Evolutionary conservation across 176 grass and related monocot species (phyloP).

Genomic region (Carex kokanica): DNA sequence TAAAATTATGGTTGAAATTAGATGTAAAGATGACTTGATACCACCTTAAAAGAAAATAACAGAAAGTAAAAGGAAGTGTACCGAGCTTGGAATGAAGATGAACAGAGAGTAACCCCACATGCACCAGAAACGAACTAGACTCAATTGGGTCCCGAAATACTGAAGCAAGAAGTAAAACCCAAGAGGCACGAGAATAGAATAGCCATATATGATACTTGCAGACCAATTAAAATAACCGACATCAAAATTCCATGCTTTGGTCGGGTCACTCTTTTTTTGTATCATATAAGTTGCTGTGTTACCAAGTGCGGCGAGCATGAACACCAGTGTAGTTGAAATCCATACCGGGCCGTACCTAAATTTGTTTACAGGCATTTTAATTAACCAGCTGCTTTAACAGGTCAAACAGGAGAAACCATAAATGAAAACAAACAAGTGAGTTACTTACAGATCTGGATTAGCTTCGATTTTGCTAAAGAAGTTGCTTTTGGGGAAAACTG

Average conservation of each 20-base stretch:
- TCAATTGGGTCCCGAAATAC: slow-evolving; percentile 73
- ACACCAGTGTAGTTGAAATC: slow-evolving; percentile 87
- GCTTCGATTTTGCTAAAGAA: slow-evolving; percentile 85
- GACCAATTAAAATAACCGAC: slow-evolving; percentile 86
- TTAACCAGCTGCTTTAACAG: background rate
- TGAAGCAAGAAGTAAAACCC: slow-evolving; percentile 85
- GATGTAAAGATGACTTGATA: background rate
- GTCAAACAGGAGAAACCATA: slow-evolving; percentile 11
- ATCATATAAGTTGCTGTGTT: slow-evolving; percentile 83
- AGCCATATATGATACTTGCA: slow-evolving; percentile 89
- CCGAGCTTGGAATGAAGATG: slow-evolving; percentile 83
- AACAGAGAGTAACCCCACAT: slow-evolving; percentile 97
- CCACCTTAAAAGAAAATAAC: slow-evolving; percentile 13
- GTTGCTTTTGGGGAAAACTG: slow-evolving; percentile 72
- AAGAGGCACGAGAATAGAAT: slow-evolving; percentile 60
- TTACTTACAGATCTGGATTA: slow-evolving; percentile 94
- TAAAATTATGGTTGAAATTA: background rate
- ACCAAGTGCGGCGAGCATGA: slow-evolving; percentile 74
- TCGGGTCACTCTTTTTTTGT: slow-evolving; percentile 54
- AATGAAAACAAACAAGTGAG: background rate
- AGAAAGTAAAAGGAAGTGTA: slow-evolving; percentile 42
- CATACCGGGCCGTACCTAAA: slow-evolving; percentile 81
- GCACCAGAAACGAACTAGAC: slow-evolving; percentile 83
- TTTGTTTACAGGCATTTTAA: slow-evolving; percentile 17
- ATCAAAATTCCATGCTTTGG: slow-evolving; percentile 71